These are phyloP conservation scores for Gyrodon lividus DNA, from an alignment of 768 basidiomycete genomes.

Conservation along the genomic window DNA sequence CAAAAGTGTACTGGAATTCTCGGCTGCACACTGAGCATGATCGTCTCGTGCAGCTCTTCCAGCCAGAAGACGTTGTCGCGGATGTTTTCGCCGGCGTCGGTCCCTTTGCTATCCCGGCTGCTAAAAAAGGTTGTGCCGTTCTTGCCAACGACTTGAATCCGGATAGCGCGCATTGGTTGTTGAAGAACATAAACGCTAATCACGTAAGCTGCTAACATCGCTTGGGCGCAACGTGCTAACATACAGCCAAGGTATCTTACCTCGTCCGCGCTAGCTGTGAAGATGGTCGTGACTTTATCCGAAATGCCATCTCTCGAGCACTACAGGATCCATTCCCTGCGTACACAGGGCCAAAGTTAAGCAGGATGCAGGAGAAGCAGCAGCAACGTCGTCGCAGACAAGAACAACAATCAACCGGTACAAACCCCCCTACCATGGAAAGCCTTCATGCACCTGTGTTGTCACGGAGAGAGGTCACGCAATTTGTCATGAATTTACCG, in stretches of 20 bases:
- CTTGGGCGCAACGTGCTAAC: conserved; percentile 2
- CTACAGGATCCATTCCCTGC: conserved; percentile 68
- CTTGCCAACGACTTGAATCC: conserved; percentile 96
- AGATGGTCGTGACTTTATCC: conserved; percentile 89
- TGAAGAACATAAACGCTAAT: conserved; percentile 72
- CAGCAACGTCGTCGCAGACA: conserved; percentile 41
- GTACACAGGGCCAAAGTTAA: conserved; percentile 43
- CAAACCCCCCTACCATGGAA: conserved; percentile 1
- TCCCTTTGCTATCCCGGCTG: conserved; percentile 92
- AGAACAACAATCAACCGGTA: conserved; percentile 14
- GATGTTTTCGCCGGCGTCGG: conserved; percentile 98
- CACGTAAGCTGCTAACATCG: conserved; percentile 47
- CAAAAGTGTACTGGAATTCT: conserved; percentile 97
- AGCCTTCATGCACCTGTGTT: conserved; percentile 18
- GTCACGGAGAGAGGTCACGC: conserved; percentile 60
- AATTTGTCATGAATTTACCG: conserved; percentile 98
- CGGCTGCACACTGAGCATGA: conserved; percentile 90
- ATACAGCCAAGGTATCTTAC: conserved; percentile 50
- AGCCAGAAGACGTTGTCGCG: conserved; percentile 74
- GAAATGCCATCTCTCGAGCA: conserved; percentile 47
- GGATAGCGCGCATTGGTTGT: conserved; percentile 73
- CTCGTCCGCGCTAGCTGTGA: conserved; percentile 72
- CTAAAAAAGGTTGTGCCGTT: conserved; percentile 86
- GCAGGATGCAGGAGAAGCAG: conserved; percentile 41
- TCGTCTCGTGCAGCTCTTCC: conserved; percentile 74